Base-by-base conservation (phyloP, 23 red algal species). In the Gracilaria vermiculophylla region DNA sequence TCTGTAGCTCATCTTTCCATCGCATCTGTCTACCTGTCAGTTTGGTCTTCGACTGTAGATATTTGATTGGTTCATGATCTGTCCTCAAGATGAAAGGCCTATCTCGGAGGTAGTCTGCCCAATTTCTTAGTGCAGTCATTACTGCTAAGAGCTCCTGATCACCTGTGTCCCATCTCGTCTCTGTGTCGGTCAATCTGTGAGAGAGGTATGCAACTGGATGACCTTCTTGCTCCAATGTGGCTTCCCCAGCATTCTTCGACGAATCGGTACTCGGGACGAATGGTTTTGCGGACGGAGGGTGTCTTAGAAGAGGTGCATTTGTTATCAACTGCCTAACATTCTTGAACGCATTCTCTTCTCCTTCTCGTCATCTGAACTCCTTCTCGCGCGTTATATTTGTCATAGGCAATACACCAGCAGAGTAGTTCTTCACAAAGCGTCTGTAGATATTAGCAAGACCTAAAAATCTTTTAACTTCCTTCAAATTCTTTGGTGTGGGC, bases 11-110 rank as follows among this genome's bases (percentile, higher is more conserved):
- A 53, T 85, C 28, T 6, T 49, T 36, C 81, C 61, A 85, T 85
- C 45, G 0, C 8, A 19, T 0, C 61, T 85, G 56, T 85, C 57
- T 44, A 15, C 44, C 62, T 50, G 56, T 20, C 24, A 69, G 41
- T 16, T 45, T 54, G 11, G 58, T 15, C 58, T 71, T 85, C 9
- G 42, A 49, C 37, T 85, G 27, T 52, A 85, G 58, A 8, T 85
- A 85, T 49, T 53, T n/a, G 36, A 85, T 85, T 49, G 56, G 58
- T 20, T 85, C 81, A 56, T 85, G 41, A 37, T 85, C 81, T 48
- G 65, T 85, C 6, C 17, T 34, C 32, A 85, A 51, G 34, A 34
- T 44, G 39, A 85, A 85, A 14, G 39, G 15, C 49, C 60, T 31
- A 2, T 0, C 28, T 19, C 60, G 31, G 25, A 54, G 58, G 24